phyloP scores from a whole-genome alignment of 768 basidiomycete genomes.

The Tulasnella sp. region DNA sequence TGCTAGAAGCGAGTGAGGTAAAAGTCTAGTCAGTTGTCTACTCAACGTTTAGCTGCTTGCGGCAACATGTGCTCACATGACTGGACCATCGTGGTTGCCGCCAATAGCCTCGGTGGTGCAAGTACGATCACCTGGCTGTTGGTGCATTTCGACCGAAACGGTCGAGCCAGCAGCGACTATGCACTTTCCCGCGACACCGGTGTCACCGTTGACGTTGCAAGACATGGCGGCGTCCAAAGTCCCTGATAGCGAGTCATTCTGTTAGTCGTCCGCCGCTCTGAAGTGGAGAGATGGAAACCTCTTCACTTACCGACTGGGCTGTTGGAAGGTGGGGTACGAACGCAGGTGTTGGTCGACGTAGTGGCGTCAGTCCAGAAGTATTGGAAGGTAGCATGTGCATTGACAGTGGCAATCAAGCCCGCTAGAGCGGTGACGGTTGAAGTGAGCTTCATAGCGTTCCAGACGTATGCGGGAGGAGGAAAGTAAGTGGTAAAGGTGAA shows the following conservation, averaged over 20 bases:
- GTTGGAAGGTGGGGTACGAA: conserved; percentile 42
- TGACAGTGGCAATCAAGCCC: conserved; percentile 23
- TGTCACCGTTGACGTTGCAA: conserved; percentile 38
- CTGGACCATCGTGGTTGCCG: conserved; percentile 45
- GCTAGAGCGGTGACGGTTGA: background rate
- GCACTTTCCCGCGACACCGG: conserved; percentile 36
- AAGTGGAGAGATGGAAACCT: background rate
- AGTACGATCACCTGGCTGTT: conserved; percentile 41
- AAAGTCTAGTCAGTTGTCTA: background rate
- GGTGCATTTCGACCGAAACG: conserved; percentile 44
- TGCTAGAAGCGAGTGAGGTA: background rate
- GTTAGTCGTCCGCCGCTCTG: background rate
- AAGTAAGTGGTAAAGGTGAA: background rate
- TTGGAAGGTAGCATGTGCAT: conserved; percentile 49
- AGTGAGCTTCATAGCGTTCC: conserved; percentile 3
- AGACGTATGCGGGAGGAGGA: background rate
- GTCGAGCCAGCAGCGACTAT: conserved; percentile 27
- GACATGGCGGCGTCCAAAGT: conserved; percentile 36
- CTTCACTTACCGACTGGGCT: conserved; percentile 32
- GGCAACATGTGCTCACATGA: conserved; percentile 31
- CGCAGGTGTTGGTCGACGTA: conserved; percentile 43
- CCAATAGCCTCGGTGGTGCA: conserved; percentile 46
- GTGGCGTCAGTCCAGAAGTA: conserved; percentile 43
- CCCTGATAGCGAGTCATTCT: background rate
- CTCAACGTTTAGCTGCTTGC: background rate